phyloP scores from a whole-genome alignment of 306 rosid species.

The Nissolia schottii region DNA sequence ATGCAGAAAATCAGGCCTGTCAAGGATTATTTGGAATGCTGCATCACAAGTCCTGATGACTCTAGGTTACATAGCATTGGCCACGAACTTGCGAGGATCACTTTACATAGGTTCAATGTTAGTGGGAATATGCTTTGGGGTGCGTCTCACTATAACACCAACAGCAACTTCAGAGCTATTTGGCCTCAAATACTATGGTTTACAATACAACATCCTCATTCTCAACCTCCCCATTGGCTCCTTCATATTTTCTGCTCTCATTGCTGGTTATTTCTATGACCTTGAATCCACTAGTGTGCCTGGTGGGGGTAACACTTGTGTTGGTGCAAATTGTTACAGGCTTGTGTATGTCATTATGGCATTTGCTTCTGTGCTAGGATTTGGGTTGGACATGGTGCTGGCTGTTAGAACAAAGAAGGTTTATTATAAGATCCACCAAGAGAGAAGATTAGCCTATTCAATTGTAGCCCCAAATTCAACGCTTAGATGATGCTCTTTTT shows the following conservation, averaged over 20 bases:
- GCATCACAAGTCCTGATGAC: slow-evolving; percentile 28
- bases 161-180: slow-evolving; percentile 36
- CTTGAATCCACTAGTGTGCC: slow-evolving; percentile 25
- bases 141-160: slow-evolving; percentile 23
- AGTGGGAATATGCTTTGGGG: slow-evolving; percentile 35
- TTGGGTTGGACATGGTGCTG: slow-evolving; percentile 22
- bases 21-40: slow-evolving; percentile 36
- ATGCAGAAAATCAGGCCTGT: slow-evolving; percentile 23
- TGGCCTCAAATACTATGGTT: slow-evolving; percentile 38
- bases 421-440: slow-evolving; percentile 25
- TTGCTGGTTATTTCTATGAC: slow-evolving; percentile 38
- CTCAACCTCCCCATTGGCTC: slow-evolving; percentile 40
- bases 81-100: slow-evolving; percentile 38
- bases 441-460: neutral
- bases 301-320: slow-evolving; percentile 33
- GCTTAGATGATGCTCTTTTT: neutral
- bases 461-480: neutral
- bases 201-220: slow-evolving; percentile 33
- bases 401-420: slow-evolving; percentile 30
- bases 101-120: slow-evolving; percentile 30
- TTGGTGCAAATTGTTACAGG: slow-evolving; percentile 34
- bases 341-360: slow-evolving; percentile 35
- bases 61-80: slow-evolving; percentile 24
- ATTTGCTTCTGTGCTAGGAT: slow-evolving; percentile 29
- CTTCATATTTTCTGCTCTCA: slow-evolving; percentile 35